phyloP scores from a whole-genome alignment of 2,329 filamentous ascomycete species.

The Calonectria fujianensis region DNA sequence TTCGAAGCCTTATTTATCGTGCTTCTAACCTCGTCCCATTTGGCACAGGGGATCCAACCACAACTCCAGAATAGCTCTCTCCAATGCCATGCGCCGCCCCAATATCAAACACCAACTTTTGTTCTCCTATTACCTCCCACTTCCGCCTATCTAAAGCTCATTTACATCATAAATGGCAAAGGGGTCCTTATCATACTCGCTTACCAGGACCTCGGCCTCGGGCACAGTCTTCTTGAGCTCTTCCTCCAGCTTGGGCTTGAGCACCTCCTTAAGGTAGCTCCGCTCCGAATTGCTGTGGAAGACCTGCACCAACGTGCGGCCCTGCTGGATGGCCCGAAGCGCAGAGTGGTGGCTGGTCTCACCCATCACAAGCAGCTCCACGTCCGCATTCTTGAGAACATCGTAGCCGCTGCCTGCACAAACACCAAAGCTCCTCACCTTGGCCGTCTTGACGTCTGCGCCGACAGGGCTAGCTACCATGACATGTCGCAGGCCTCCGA shows the following conservation, averaged over 20 bases:
- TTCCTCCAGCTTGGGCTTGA: slow-evolving; percentile 79
- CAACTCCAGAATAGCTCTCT: slow-evolving; percentile 33
- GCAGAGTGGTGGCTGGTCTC: slow-evolving; percentile 97
- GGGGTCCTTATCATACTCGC: slow-evolving; percentile 88
- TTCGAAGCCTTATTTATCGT: neutral
- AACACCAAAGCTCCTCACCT: slow-evolving; percentile 83
- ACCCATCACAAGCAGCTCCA: slow-evolving; percentile 91
- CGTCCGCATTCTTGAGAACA: slow-evolving; percentile 81
- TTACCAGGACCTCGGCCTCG: slow-evolving; percentile 81
- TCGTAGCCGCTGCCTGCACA: slow-evolving; percentile 92
- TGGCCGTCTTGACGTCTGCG: slow-evolving; percentile 57
- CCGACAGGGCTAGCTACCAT: slow-evolving; percentile 73
- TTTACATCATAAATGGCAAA: slow-evolving; percentile 82
- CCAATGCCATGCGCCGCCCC: slow-evolving; percentile 5
- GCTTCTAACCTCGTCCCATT: neutral
- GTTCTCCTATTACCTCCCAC: neutral
- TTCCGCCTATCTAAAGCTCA: slow-evolving; percentile 56
- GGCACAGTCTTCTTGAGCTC: slow-evolving; percentile 70
- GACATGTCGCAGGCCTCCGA: slow-evolving; percentile 78
- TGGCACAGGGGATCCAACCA: slow-evolving; percentile 8
- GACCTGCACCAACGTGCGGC: slow-evolving; percentile 86
- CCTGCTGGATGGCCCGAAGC: slow-evolving; percentile 88
- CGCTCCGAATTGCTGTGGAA: slow-evolving; percentile 97
- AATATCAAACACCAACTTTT: neutral
- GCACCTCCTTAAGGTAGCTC: slow-evolving; percentile 83